phyloP scores from a whole-genome alignment of 352 stramenopile species.

The Globisporangium orthogonon region DNA sequence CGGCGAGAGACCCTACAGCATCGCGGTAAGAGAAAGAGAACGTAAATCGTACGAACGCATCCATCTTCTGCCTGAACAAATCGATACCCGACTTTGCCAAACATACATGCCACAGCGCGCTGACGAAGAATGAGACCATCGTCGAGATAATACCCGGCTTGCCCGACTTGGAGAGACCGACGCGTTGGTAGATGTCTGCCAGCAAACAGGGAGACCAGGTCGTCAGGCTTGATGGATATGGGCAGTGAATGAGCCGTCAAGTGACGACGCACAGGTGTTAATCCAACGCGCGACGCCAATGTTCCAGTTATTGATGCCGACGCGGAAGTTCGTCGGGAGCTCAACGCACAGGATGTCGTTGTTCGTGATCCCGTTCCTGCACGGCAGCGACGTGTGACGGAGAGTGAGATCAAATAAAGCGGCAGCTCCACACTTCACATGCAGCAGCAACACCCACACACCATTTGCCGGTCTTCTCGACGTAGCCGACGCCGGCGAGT shows the following conservation, averaged over 20 bases:
- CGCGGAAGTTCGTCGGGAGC: constrained; percentile 79
- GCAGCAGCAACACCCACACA: constrained; percentile 10
- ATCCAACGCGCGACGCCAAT: constrained; percentile 82
- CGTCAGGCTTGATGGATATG: neutral
- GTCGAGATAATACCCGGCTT: constrained; percentile 69
- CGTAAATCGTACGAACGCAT: neutral
- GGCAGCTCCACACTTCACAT: neutral
- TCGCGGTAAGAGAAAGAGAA: constrained; percentile 7
- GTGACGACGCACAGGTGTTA: constrained; percentile 60
- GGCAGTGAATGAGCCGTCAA: neutral
- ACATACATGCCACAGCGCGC: constrained; percentile 80
- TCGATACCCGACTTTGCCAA: too few relatives aligned
- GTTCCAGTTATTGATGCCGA: constrained; percentile 88
- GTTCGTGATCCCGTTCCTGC: constrained; percentile 82
- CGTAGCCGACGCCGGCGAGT: constrained; percentile 73
- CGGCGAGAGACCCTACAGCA: constrained; percentile 62
- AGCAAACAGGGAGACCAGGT: neutral
- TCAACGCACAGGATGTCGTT: constrained; percentile 83
- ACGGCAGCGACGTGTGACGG: neutral
- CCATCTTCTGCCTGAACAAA: too few relatives aligned
- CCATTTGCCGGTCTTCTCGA: constrained; percentile 72
- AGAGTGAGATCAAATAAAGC: neutral
- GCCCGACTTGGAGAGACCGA: constrained; percentile 73
- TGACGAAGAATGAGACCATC: constrained; percentile 77
- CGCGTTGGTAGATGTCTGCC: constrained; percentile 81